Conservation (phyloP, 1,139 yeast species). For the Blastobotrys arbuscula region DNA sequence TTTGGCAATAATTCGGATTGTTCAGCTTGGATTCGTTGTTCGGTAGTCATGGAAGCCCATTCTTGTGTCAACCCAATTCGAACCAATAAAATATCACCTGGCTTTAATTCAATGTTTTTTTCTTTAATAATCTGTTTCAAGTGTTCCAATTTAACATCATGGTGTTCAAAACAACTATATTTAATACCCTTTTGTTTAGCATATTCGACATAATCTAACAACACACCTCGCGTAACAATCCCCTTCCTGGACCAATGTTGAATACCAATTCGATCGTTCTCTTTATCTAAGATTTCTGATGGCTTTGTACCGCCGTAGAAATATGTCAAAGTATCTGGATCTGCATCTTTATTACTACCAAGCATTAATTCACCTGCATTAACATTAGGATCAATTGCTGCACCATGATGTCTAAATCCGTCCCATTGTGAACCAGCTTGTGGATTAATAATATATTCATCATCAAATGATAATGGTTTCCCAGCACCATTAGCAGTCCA, state of each 20-base stretch:
- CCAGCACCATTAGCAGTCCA: constrained; percentile 4
- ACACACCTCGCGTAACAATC: constrained; percentile 32
- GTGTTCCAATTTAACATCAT: constrained; percentile 24
- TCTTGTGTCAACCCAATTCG: constrained; percentile 31
- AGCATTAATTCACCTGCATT: neutral
- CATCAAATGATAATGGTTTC: constrained; percentile 26
- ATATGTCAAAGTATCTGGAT: constrained; percentile 15
- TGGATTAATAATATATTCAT: constrained; percentile 29
- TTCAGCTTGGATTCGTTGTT: constrained; percentile 3
- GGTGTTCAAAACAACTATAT: constrained; percentile 25
- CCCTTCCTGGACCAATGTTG: constrained; percentile 31
- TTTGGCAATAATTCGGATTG: constrained; percentile 1
- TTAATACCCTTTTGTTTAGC: constrained; percentile 25
- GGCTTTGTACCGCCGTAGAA: constrained; percentile 28
- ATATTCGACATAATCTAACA: constrained; percentile 31
- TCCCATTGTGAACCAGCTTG: constrained; percentile 35
- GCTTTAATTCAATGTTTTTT: constrained; percentile 20
- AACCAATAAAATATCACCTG: constrained; percentile 30
- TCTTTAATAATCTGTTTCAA: constrained; percentile 21
- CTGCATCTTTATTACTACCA: neutral
- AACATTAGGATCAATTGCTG: neutral
- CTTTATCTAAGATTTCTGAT: constrained; percentile 22
- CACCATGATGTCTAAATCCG: constrained; percentile 30
- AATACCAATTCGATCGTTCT: constrained; percentile 27
- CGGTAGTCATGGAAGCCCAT: constrained; percentile 25